Conservation (phyloP, 2,329 filamentous ascomycete species). For the Aspergillus aculeatus region DNA sequence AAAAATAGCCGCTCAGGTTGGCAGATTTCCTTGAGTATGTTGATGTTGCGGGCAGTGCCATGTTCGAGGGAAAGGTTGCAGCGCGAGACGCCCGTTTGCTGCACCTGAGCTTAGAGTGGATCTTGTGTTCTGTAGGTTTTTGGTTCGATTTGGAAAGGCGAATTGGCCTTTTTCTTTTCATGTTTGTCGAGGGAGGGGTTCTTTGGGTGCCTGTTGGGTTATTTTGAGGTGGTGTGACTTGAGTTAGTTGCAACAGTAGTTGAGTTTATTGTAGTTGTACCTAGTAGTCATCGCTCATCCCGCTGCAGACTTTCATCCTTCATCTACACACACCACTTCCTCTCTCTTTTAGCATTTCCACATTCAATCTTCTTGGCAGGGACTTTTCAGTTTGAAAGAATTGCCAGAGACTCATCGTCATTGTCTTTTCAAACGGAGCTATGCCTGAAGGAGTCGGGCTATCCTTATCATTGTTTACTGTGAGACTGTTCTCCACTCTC, state of each 20-base stretch:
- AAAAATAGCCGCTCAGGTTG: background rate
- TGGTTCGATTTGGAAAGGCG: background rate
- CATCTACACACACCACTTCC: background rate
- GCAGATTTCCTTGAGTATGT: too few species aligned
- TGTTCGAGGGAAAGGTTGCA: background rate
- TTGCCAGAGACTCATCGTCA: background rate
- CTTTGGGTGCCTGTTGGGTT: background rate
- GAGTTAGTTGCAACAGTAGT: too few species aligned
- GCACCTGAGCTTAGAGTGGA: background rate
- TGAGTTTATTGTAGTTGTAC: too few species aligned
- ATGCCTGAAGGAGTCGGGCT: background rate
- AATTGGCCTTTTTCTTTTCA: too few species aligned
- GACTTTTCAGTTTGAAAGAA: background rate
- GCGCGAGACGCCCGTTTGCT: conserved; percentile 2
- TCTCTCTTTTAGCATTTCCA: background rate
- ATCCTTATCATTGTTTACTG: background rate
- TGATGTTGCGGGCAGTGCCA: background rate
- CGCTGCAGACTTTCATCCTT: background rate
- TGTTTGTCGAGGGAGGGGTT: background rate
- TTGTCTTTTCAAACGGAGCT: background rate
- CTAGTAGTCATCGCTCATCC: background rate
- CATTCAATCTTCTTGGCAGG: background rate
- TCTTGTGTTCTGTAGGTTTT: background rate
- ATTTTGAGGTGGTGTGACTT: background rate
- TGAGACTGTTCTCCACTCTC: background rate